Evolutionary conservation across 1,284 basidiomycete species (phyloP).

Genomic region (Leccinum pachyderme): DNA sequence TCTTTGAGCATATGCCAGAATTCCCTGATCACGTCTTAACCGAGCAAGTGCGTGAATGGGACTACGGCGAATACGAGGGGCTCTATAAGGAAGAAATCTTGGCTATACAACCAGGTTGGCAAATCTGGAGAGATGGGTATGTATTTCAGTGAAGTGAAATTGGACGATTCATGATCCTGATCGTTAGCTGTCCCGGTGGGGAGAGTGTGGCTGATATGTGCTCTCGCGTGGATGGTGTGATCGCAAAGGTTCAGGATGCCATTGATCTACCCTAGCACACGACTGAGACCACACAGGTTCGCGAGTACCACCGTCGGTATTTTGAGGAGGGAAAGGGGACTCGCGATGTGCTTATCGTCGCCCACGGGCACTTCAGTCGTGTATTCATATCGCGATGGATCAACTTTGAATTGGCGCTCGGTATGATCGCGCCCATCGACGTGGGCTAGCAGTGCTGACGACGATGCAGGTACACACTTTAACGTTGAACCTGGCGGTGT

Average conservation of each 20-base stretch:
- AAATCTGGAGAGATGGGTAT: conserved; percentile 82
- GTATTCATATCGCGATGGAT: conserved; percentile 84
- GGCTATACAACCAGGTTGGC: conserved; percentile 64
- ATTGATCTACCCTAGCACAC: background rate
- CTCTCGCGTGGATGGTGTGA: conserved; percentile 73
- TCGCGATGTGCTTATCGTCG: conserved; percentile 73
- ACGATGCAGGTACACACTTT: conserved; percentile 63
- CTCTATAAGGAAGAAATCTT: conserved; percentile 74
- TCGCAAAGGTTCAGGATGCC: conserved; percentile 51
- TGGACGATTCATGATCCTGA: background rate
- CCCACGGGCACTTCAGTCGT: conserved; percentile 85
- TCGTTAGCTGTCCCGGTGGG: conserved; percentile 75
- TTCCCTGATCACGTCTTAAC: conserved; percentile 56
- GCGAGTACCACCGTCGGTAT: conserved; percentile 73
- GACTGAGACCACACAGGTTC: conserved; percentile 48
- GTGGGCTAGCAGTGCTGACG: conserved; percentile 4
- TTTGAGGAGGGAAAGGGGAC: conserved; percentile 60
- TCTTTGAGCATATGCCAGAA: conserved; percentile 59
- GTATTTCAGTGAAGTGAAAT: conserved; percentile 16
- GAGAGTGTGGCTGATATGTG: conserved; percentile 82
- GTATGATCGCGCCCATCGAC: conserved; percentile 36
- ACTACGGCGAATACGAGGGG: conserved; percentile 91
- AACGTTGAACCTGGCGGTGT: conserved; percentile 81
- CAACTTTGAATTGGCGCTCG: conserved; percentile 61
- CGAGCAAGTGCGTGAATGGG: conserved; percentile 79